phyloP scores from a whole-genome alignment of 192 early-diverging fungal genomes.

The Coemansia sp. region DNA sequence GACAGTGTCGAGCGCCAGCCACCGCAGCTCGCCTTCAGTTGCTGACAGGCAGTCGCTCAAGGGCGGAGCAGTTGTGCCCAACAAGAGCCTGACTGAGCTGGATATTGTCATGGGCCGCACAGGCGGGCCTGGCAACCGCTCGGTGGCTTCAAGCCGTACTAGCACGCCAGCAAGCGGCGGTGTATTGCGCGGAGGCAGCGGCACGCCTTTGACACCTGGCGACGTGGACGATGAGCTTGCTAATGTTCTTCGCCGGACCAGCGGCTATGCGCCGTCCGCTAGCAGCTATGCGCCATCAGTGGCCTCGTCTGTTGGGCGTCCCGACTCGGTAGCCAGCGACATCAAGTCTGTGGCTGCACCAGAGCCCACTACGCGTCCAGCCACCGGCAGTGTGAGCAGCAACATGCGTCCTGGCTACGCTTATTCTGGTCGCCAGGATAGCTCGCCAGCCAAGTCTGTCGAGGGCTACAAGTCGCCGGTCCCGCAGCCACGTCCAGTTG shows the following conservation, averaged over 20 bases:
- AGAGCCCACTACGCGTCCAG: conserved; percentile 19
- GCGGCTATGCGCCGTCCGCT: conserved; percentile 45
- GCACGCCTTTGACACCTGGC: conserved; percentile 16
- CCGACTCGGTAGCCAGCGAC: conserved; percentile 40
- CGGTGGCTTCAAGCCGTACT: conserved; percentile 22
- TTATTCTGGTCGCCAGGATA: conserved; percentile 8
- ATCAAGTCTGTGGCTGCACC: conserved; percentile 36
- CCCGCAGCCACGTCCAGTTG: conserved; percentile 17
- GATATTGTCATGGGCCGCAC: conserved; percentile 59
- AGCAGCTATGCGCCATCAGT: conserved; percentile 40
- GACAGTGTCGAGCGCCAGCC: conserved; percentile 8
- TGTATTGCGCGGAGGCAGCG: conserved; percentile 46
- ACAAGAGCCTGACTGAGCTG: conserved; percentile 50
- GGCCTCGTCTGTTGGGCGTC: conserved; percentile 20
- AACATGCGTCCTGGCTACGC: conserved; percentile 18
- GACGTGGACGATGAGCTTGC: conserved; percentile 56
- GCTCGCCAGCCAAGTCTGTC: conserved; percentile 12
- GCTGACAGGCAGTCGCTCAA: conserved; percentile 8
- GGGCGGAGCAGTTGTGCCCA: not conserved
- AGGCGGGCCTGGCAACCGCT: conserved; percentile 23
- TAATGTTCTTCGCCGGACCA: conserved; percentile 52
- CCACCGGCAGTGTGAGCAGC: conserved; percentile 9
- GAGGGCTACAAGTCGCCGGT: conserved; percentile 4
- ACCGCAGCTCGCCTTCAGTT: not conserved
- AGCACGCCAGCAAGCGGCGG: conserved; percentile 1